A percentile compares a stretch with the other conserved stretches of the same genome.
Evolutionary conservation across 2,329 filamentous ascomycete genomes (phyloP).

Genomic region (Colletotrichum sp.): DNA sequence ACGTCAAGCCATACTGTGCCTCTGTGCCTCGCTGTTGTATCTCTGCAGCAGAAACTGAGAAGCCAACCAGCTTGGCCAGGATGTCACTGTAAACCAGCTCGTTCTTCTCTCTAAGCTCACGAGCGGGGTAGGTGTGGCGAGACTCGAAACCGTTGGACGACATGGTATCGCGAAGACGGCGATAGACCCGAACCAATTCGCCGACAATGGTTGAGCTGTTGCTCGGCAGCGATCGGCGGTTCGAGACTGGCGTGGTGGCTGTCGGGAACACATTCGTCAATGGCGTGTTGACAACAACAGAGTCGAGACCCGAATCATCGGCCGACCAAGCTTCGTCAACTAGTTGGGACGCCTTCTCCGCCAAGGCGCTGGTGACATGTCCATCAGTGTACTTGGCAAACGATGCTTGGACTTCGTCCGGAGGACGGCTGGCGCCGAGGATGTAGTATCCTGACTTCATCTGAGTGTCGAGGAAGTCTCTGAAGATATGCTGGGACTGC

Average conservation of each 20-base stretch:
- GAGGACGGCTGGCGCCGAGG: conserved; percentile 36
- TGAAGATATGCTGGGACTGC: conserved; percentile 63
- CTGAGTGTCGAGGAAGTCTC: conserved; percentile 69
- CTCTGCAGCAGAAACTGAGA: conserved; percentile 86
- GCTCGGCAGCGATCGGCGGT: conserved; percentile 34
- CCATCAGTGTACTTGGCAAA: conserved; percentile 43
- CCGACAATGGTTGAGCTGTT: conserved; percentile 44
- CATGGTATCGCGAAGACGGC: conserved; percentile 64
- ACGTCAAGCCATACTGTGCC: conserved; percentile 72
- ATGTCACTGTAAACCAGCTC: conserved; percentile 62
- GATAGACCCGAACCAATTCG: conserved; percentile 66
- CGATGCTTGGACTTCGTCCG: conserved; percentile 35
- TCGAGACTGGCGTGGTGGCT: conserved; percentile 38
- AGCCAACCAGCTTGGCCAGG: conserved; percentile 73
- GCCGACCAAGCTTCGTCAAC: conserved; percentile 45
- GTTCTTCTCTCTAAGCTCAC: conserved; percentile 35
- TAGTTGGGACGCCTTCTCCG: conserved; percentile 39
- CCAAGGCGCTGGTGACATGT: conserved; percentile 43
- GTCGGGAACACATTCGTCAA: conserved; percentile 48
- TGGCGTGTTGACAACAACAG: conserved; percentile 41
- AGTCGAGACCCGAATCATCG: conserved; percentile 36
- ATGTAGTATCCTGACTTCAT: conserved; percentile 51
- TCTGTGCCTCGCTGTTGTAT: conserved; percentile 90
- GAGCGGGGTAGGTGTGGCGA: conserved; percentile 35
- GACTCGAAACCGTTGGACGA: conserved; percentile 56